Conservation (phyloP, 805 yeast genomes). For the Starmerella vaccinii region DNA sequence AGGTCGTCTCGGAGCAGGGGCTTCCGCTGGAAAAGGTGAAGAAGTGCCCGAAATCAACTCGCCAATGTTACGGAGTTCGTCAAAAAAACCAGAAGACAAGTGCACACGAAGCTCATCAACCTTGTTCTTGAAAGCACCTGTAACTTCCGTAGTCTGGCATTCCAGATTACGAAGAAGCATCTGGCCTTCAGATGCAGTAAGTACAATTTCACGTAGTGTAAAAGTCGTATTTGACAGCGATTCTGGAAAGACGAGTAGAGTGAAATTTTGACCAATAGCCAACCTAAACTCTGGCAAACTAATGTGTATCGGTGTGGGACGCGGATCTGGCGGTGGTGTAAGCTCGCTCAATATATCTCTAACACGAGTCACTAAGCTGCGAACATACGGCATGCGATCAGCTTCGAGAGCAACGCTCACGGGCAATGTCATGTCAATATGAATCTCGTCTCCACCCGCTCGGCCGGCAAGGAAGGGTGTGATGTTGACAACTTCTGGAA, state of each 20-base stretch:
- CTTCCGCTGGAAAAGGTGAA: not conserved
- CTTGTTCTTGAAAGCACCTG: not conserved
- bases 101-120: not conserved
- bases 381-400: not conserved
- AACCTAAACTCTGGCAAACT: slow-evolving; percentile 21
- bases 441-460: not conserved
- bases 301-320: slow-evolving; percentile 16
- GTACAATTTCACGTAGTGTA: slow-evolving; percentile 13
- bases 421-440: slow-evolving; percentile 3
- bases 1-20: not conserved
- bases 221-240: slow-evolving; percentile 7
- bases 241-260: slow-evolving; percentile 19
- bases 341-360: not conserved
- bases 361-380: not conserved
- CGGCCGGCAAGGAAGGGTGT: slow-evolving; percentile 13
- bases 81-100: not conserved
- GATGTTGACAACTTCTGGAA: slow-evolving; percentile 15
- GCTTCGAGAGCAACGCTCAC: slow-evolving; percentile 5
- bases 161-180: slow-evolving; percentile 9
- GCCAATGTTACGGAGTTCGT: not conserved
- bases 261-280: slow-evolving; percentile 14
- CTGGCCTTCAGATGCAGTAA: slow-evolving; percentile 21
- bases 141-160: not conserved
- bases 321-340: slow-evolving; percentile 16
- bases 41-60: not conserved